Percentiles rank a stretch among this genome's conserved stretches.
phyloP scores from a whole-genome alignment of 140 eudicot genomes.

The Senecio squalidus region DNA sequence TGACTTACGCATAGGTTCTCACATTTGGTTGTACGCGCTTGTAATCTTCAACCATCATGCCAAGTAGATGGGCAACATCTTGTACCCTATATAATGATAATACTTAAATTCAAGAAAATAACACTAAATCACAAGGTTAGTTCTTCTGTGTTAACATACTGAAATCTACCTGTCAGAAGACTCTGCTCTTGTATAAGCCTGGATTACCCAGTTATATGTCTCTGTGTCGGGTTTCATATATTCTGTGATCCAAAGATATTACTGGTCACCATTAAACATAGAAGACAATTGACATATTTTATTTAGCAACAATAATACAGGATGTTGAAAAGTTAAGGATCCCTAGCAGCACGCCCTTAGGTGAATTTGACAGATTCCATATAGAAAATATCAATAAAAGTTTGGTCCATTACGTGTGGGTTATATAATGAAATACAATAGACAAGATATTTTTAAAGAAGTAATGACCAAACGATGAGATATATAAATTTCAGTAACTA shows the following conservation, averaged over 20 bases:
- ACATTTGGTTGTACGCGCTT: constrained; percentile 79
- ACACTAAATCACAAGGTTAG: constrained; percentile 3
- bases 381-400: background rate
- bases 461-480: background rate
- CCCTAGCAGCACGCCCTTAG: background rate
- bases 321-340: background rate
- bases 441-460: background rate
- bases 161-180: constrained; percentile 71
- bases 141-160: background rate
- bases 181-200: constrained; percentile 96
- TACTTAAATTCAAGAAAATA: too few species aligned
- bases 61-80: constrained; percentile 93
- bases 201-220: constrained; percentile 93
- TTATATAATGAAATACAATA: too few species aligned
- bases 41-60: constrained; percentile 96
- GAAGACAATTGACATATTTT: background rate
- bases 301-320: background rate
- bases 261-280: background rate
- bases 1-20: constrained; percentile 89
- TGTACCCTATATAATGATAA: constrained; percentile 57
- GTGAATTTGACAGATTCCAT: background rate
- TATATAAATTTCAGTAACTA: background rate
- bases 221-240: constrained; percentile 94
- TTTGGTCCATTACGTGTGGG: background rate
- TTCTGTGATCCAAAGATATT: constrained; percentile 41